Conservation (phyloP, 1,284 basidiomycete species). For the Microbotryum intermedium region DNA sequence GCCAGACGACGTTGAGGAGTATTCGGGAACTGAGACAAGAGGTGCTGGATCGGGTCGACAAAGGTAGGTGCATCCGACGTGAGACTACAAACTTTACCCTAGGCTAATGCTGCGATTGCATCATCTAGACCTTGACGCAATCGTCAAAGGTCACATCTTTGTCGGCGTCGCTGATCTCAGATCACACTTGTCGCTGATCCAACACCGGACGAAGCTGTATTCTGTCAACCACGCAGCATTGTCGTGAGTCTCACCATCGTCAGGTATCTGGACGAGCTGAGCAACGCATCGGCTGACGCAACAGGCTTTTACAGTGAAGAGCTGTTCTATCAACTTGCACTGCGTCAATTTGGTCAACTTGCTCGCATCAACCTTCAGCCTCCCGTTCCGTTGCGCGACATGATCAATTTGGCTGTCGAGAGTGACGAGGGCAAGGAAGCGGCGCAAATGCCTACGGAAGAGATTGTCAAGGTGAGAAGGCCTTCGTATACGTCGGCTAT, state of each 20-base stretch:
- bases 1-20: conserved; percentile 70
- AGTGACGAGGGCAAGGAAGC: conserved; percentile 47
- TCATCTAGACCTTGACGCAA: conserved; percentile 62
- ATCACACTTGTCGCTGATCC: conserved; percentile 68
- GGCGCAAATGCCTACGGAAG: conserved; percentile 38
- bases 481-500: too few species aligned
- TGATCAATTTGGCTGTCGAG: conserved; percentile 71
- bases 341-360: conserved; percentile 84
- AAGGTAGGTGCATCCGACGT: conserved; percentile 47
- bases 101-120: not conserved
- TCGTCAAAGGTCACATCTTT: conserved; percentile 79
- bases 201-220: conserved; percentile 80
- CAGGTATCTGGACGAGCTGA: not conserved
- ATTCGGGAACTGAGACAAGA: conserved; percentile 58
- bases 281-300: not conserved
- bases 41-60: conserved; percentile 55
- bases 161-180: conserved; percentile 82
- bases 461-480: conserved; percentile 60
- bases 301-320: conserved; percentile 58
- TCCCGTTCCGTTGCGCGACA: conserved; percentile 58
- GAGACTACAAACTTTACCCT: not conserved
- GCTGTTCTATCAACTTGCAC: conserved; percentile 85
- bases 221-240: conserved; percentile 75
- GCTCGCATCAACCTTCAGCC: conserved; percentile 71
- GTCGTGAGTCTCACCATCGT: too few species aligned